These are phyloP conservation scores for Neofusicoccum ribis DNA, from an alignment of 2,329 filamentous ascomycete species.

Conservation along the genomic window DNA sequence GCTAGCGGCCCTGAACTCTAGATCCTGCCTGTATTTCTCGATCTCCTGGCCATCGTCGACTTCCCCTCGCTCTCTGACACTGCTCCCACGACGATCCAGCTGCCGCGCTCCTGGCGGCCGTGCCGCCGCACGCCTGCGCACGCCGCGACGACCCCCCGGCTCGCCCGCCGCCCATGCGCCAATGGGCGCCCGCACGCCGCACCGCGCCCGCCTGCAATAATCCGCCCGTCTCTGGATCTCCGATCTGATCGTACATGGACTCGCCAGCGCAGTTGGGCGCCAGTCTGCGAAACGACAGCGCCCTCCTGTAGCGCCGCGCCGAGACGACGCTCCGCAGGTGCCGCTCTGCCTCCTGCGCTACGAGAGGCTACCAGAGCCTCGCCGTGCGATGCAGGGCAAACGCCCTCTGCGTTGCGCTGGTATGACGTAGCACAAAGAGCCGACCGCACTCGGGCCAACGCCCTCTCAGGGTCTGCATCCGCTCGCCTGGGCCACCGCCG, in stretches of 20 bases:
- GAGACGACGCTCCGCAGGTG: not conserved
- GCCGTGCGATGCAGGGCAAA: conserved; percentile 12
- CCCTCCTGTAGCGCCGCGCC: not conserved
- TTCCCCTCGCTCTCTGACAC: conserved; percentile 9
- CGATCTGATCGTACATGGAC: conserved; percentile 15
- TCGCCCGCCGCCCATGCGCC: not conserved
- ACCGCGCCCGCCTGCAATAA: conserved; percentile 11
- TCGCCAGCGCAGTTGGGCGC: conserved; percentile 14
- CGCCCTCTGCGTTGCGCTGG: not conserved
- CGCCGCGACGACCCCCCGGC: not conserved
- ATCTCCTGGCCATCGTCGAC: conserved; percentile 11
- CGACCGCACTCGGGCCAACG: conserved; percentile 6
- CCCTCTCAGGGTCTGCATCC: conserved; percentile 14
- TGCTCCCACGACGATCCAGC: conserved; percentile 10
- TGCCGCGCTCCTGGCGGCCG: conserved; percentile 10
- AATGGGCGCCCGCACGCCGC: not conserved
- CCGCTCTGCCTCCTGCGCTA: not conserved
- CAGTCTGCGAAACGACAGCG: conserved; percentile 7
- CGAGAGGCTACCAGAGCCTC: conserved; percentile 14
- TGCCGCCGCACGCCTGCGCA: not conserved
- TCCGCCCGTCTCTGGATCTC: conserved; percentile 9
- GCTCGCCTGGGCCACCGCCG: conserved; percentile 16
- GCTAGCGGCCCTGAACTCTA: conserved; percentile 12
- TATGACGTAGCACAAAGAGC: conserved; percentile 17
- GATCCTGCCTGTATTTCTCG: conserved; percentile 14